Conservation (phyloP, 2,329 filamentous ascomycete species). For the Gnomoniopsis smithogilvyi region DNA sequence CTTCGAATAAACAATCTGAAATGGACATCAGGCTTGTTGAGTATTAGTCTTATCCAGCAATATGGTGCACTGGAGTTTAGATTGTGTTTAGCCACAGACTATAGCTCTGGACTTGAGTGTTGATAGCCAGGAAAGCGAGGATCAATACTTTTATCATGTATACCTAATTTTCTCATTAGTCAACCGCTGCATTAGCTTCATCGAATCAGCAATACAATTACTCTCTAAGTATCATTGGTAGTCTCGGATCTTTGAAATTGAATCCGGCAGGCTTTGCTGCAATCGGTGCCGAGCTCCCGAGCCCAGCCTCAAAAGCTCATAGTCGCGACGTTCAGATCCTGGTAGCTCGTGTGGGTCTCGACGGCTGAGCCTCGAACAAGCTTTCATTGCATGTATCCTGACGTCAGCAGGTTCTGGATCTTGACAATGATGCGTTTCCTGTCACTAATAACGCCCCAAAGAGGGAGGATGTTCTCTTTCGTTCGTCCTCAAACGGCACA, state of each 20-base stretch:
- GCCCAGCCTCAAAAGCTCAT: background rate
- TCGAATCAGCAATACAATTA: background rate
- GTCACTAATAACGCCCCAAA: background rate
- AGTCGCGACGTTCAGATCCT: background rate
- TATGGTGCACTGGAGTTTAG: background rate
- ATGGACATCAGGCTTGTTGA: background rate
- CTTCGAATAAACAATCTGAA: background rate
- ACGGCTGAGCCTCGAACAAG: background rate
- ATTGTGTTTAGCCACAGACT: background rate
- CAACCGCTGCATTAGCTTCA: background rate
- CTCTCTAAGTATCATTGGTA: too few species aligned
- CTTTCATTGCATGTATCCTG: background rate
- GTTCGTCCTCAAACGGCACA: background rate
- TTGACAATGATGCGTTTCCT: background rate
- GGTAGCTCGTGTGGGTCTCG: background rate
- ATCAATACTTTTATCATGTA: background rate
- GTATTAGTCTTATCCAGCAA: background rate
- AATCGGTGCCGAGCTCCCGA: background rate
- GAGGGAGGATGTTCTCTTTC: background rate
- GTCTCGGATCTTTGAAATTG: too few species aligned
- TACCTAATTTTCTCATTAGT: background rate
- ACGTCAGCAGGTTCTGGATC: background rate
- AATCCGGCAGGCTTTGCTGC: too few species aligned
- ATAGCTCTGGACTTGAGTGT: background rate
- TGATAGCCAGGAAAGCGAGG: background rate